phyloP scores from a whole-genome alignment of 2,329 filamentous ascomycete genomes.

The Lachnellula hyalina region DNA sequence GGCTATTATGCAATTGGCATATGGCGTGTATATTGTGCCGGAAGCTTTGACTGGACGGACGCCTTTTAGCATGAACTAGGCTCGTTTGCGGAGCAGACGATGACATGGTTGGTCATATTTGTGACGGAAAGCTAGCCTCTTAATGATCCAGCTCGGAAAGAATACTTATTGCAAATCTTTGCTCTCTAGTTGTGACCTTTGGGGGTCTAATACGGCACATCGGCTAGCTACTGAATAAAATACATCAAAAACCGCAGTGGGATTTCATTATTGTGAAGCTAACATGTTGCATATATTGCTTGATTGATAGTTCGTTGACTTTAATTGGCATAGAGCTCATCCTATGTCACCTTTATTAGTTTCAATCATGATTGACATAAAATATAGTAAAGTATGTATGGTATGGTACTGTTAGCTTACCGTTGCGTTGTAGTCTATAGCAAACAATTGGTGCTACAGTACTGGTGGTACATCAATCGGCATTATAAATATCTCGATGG shows the following conservation, averaged over 20 bases:
- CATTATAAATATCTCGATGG: no score
- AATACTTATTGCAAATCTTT: constrained; percentile 17
- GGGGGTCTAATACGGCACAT: constrained; percentile 4
- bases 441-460: no score
- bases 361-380: no score
- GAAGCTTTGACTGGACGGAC: constrained; percentile 18
- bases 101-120: constrained; percentile 3
- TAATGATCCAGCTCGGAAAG: constrained; percentile 9
- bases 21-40: constrained; percentile 28
- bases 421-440: no score
- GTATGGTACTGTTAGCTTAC: no score
- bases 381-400: no score
- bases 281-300: neutral
- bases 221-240: constrained; percentile 22
- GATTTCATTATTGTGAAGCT: neutral
- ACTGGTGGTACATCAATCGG: no score
- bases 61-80: constrained; percentile 9
- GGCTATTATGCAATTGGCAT: constrained; percentile 25
- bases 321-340: no score
- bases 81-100: constrained; percentile 12
- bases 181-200: constrained; percentile 13
- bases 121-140: constrained; percentile 12
- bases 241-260: constrained; percentile 11
- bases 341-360: no score
- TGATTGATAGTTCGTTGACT: no score